phyloP scores from a whole-genome alignment of 192 early-diverging fungal genomes.

The Podochytrium sp. region DNA sequence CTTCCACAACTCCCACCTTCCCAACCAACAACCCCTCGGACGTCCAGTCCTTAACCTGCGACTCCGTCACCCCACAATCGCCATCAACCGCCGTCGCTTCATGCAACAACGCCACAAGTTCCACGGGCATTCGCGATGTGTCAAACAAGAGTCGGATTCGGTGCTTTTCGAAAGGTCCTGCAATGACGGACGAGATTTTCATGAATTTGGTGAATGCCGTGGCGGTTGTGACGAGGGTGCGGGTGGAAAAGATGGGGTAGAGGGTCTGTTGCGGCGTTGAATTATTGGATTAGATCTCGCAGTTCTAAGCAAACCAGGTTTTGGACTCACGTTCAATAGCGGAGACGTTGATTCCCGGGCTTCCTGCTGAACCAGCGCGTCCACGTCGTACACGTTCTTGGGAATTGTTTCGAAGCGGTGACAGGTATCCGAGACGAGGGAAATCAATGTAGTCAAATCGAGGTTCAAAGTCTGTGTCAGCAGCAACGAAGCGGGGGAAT shows the following conservation, averaged over 20 bases:
- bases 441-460: conserved; percentile 50
- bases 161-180: conserved; percentile 39
- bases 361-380: conserved; percentile 40
- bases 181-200: conserved; percentile 38
- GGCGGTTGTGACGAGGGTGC: conserved; percentile 35
- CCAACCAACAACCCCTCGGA: background rate
- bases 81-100: background rate
- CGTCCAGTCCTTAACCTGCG: background rate
- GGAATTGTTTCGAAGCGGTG: conserved; percentile 43
- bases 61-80: background rate
- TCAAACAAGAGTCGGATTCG: conserved; percentile 40
- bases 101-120: background rate
- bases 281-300: too few relatives aligned
- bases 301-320: too few relatives aligned
- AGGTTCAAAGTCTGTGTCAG: conserved; percentile 45
- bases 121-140: background rate
- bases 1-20: conserved; percentile 28
- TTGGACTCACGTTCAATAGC: conserved; percentile 13
- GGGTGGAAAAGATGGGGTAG: background rate
- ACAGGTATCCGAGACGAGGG: conserved; percentile 36
- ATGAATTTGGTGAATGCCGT: conserved; percentile 42
- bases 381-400: conserved; percentile 36
- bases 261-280: background rate
- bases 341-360: conserved; percentile 27
- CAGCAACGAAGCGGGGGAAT: background rate